Evolutionary conservation across 2,329 filamentous ascomycete species (phyloP).

Genomic region (Scleromitrula shiraiana): DNA sequence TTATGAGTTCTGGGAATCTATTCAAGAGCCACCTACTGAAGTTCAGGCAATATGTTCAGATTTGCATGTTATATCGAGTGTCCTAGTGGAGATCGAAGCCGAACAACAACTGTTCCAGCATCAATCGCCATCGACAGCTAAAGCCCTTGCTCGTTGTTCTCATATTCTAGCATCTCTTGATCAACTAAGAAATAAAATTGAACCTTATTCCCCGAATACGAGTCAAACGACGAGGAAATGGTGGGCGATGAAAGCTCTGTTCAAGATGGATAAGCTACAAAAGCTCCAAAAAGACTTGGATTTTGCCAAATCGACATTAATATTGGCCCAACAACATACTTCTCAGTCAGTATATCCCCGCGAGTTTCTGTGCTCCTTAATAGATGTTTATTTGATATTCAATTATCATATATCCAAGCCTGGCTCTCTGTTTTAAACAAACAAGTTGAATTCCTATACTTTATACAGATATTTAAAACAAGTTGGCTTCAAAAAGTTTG

Average conservation of each 20-base stretch:
- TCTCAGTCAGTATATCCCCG: neutral
- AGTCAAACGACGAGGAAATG: neutral
- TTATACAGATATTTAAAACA: no score
- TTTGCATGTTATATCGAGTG: neutral
- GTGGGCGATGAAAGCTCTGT: no score
- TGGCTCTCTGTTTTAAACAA: no score
- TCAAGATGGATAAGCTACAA: neutral
- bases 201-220: neutral
- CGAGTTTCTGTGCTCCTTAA: no score
- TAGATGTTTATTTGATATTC: no score
- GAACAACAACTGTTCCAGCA: no score
- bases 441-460: no score
- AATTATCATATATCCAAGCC: no score
- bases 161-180: neutral
- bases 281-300: neutral
- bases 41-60: neutral
- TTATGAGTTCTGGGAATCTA: neutral
- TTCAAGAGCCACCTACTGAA: neutral
- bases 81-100: neutral
- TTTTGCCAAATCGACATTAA: neutral
- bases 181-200: neutral
- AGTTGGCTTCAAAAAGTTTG: no score
- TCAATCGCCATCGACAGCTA: neutral
- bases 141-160: neutral
- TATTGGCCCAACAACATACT: neutral